These are phyloP conservation scores for Ascochyta rabiei DNA, from an alignment of 2,329 filamentous ascomycete genomes.

Conservation along the genomic window DNA sequence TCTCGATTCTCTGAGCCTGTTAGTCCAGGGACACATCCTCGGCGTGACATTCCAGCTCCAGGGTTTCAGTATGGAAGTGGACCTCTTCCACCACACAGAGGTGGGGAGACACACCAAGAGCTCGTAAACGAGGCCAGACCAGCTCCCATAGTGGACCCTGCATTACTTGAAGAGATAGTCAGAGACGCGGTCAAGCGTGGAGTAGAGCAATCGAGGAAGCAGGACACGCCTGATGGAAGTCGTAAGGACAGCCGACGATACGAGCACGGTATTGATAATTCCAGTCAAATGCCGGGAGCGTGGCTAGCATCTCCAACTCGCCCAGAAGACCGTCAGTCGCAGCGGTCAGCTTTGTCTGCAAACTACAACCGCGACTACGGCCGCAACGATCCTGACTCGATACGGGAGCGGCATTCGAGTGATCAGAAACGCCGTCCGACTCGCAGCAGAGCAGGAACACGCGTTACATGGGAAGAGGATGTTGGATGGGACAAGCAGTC, in stretches of 20 bases:
- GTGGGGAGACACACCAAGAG: neutral
- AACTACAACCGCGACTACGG: neutral
- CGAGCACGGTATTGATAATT: neutral
- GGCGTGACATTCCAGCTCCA: constrained; percentile 9
- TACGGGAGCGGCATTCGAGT: constrained; percentile 11
- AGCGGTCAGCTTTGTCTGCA: neutral
- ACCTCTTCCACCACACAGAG: constrained; percentile 25
- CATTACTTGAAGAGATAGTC: constrained; percentile 25
- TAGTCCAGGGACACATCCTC: constrained; percentile 14
- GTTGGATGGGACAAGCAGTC: constrained; percentile 17
- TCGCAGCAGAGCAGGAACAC: constrained; percentile 10
- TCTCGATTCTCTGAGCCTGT: constrained; percentile 19
- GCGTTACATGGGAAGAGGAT: constrained; percentile 19
- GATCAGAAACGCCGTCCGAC: constrained; percentile 7
- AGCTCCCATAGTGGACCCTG: constrained; percentile 17
- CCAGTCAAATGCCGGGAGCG: constrained; percentile 30
- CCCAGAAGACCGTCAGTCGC: neutral
- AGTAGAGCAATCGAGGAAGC: constrained; percentile 24
- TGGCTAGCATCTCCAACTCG: constrained; percentile 30
- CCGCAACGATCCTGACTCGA: neutral
- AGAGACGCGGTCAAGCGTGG: constrained; percentile 31
- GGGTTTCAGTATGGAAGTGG: constrained; percentile 38
- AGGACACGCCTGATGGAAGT: neutral
- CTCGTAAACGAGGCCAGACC: neutral
- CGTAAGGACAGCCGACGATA: neutral